Evolutionary conservation across 208 protist genomes (phyloP), one percentile per base, ranked within the genome.

Genomic region (Trypanosoma cruzi): DNA sequence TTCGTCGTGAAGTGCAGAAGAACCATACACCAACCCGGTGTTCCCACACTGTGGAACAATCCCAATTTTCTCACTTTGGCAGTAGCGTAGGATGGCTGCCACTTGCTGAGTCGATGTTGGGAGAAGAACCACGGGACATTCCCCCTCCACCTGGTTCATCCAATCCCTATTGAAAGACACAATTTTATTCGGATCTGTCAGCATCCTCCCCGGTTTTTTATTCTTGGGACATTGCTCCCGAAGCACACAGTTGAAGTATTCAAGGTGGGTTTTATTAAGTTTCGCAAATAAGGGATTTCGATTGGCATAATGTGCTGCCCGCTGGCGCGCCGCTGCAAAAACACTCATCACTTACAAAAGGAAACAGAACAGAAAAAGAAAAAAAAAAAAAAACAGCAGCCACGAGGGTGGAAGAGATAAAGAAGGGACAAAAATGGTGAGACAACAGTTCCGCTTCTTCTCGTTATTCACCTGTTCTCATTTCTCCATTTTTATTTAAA

Each of bases 1-100:
- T 71, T 99, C 97, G 75, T 98, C 95, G 40, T 80, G 59, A 29
- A 97, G 73, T 13, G 94, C 90, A 46, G 90, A 84, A 22, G 77
- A 79, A 4, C 97, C 97, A 68, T 98, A 98, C 0, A 99, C 98
- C 4, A 99, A 86, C 5, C 98, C 97, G 0, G 98, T 99, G 79
- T 99, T 99, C 28, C 98, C 98, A 37, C 96, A 91, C 77, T 99
- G 97, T n/a, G 97, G 96, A 32, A 98, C 94, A 20, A 99, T 77
- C n/a, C 90, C 96, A 36, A 98, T 62, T 68, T 78, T 84, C 61
- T 93, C 81, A 37, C 83, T 56, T 80, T 98, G 94, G 81, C 97
- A 99, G 82, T 98, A 97, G 50, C 58, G 40, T 0, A 99, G 63
- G 55, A 99, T 92, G 24, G 73, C 58, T 7, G 87, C 88, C 10